These are phyloP conservation scores for Heracleum sosnowskyi DNA, from an alignment of 129 eudicot species.

Conservation along the genomic window DNA sequence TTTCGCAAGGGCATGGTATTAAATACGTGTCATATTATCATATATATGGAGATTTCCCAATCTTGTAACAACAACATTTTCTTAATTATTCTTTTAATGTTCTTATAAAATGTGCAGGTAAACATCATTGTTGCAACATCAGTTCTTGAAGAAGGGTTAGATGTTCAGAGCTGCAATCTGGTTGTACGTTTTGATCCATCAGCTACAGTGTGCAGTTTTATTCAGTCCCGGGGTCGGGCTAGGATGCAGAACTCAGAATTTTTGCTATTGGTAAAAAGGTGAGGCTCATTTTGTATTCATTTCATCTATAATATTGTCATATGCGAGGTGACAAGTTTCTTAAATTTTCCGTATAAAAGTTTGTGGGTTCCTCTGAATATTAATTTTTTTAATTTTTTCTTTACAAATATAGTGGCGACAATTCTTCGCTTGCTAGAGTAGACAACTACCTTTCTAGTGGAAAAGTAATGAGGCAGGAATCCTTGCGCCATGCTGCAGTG, in stretches of 20 bases:
- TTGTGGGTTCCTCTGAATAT: not conserved
- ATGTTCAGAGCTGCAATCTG: slow-evolving; percentile 90
- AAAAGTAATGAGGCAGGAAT: slow-evolving; percentile 56
- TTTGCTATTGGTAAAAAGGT: slow-evolving; percentile 65
- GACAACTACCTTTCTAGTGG: slow-evolving; percentile 56
- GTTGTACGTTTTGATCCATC: slow-evolving; percentile 81
- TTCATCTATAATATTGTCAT: not conserved
- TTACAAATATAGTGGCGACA: slow-evolving; percentile 45
- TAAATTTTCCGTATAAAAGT: not conserved
- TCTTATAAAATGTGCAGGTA: slow-evolving; percentile 31
- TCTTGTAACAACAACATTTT: not conserved
- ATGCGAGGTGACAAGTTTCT: not conserved
- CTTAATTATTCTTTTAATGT: not conserved
- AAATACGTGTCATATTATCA: too few relatives aligned
- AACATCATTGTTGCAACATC: slow-evolving; percentile 89
- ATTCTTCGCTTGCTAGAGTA: slow-evolving; percentile 29
- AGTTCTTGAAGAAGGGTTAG: slow-evolving; percentile 95
- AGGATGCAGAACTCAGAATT: slow-evolving; percentile 85
- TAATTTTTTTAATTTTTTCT: not conserved
- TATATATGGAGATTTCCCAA: not conserved
- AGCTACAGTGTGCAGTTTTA: slow-evolving; percentile 78
- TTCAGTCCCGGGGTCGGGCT: slow-evolving; percentile 97
- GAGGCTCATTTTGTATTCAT: not conserved
- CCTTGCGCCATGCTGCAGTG: slow-evolving; percentile 53
- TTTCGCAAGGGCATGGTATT: slow-evolving; percentile 72